A percentile compares a stretch with the other conserved stretches of the same genome.
These are phyloP conservation scores for Triangularia verruculosa DNA, from an alignment of 2,329 filamentous ascomycete species.

Conservation along the genomic window DNA sequence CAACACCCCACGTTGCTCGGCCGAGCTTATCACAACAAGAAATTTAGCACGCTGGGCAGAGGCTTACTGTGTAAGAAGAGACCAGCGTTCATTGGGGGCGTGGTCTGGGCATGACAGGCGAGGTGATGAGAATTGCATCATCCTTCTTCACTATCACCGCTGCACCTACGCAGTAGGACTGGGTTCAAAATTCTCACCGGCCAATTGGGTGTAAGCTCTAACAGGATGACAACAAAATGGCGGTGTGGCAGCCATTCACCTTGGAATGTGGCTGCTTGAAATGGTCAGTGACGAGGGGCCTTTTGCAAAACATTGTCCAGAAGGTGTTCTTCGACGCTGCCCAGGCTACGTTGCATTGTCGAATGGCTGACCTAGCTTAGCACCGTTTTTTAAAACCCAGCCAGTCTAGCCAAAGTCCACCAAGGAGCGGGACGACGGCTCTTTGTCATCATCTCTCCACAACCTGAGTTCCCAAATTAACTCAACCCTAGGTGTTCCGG, in stretches of 20 bases:
- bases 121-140: conserved; percentile 7
- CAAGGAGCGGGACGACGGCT: not conserved
- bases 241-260: not conserved
- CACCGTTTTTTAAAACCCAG: not conserved
- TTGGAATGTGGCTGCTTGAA: not conserved
- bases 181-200: not conserved
- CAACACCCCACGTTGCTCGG: conserved; percentile 4
- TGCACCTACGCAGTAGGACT: too few species aligned
- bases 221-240: not conserved
- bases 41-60: not conserved
- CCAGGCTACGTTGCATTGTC: not conserved
- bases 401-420: not conserved
- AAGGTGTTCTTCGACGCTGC: too few species aligned
- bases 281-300: not conserved
- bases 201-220: not conserved
- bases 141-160: not conserved
- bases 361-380: not conserved
- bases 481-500: too few species aligned
- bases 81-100: not conserved
- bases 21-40: not conserved
- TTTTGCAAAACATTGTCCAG: too few species aligned
- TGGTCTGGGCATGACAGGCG: not conserved
- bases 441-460: too few species aligned
- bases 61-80: too few species aligned
- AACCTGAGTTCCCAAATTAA: too few species aligned